phyloP scores from a whole-genome alignment of 345 rosid genomes.

The Boechera stricta region DNA sequence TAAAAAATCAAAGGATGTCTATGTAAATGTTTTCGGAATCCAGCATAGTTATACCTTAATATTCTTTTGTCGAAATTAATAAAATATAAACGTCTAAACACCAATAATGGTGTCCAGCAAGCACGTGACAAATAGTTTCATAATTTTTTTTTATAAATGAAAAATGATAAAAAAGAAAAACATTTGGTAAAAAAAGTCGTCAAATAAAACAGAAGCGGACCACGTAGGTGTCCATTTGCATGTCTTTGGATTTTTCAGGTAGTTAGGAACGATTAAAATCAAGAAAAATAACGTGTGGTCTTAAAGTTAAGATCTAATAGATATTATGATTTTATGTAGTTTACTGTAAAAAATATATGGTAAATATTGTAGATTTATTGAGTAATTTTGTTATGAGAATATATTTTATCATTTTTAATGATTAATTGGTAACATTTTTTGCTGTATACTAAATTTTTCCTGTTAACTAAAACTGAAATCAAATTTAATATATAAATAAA shows the following conservation, averaged over 20 bases:
- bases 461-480: too few species aligned
- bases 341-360: not conserved
- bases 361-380: not conserved
- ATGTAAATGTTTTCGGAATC: conserved; percentile 3
- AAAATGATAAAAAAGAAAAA: conserved; percentile 18
- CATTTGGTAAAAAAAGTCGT: conserved; percentile 27
- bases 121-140: conserved; percentile 30
- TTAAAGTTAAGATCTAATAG: not conserved
- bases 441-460: too few species aligned
- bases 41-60: not conserved
- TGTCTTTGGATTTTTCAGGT: conserved; percentile 40
- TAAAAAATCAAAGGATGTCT: not conserved
- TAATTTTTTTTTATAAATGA: conserved; percentile 16
- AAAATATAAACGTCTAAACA: conserved; percentile 4
- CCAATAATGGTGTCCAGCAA: conserved; percentile 37
- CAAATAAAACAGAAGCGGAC: conserved; percentile 41
- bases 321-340: not conserved
- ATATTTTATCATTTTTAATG: not conserved
- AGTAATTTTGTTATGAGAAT: not conserved
- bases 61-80: not conserved
- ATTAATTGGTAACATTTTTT: not conserved
- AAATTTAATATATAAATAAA: too few species aligned
- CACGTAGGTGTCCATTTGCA: conserved; percentile 44
- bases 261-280: not conserved
- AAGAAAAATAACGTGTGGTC: not conserved